Base-by-base conservation (phyloP, 306 rosid species). In the Chamaecrista fasciculata region DNA sequence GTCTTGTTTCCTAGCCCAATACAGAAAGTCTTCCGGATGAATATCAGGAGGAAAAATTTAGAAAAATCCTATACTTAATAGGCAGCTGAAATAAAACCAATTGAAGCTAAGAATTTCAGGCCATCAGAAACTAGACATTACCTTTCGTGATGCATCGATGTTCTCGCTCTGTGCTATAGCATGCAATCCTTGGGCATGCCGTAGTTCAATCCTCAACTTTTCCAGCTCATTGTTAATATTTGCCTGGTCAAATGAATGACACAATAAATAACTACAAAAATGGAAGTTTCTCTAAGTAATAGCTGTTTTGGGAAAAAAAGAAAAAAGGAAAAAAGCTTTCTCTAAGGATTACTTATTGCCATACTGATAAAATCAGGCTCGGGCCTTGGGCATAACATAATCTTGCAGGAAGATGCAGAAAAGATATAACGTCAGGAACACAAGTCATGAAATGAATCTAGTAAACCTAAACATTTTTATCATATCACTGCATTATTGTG, bases 161-260 rank as follows among this genome's bases (percentile, higher is more conserved):
- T 78, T 91, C 82, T 95, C 96, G 4, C 78, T 89, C 77, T 83
- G 95, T 72, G 92, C 97, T 66, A 91, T 62, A 11, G 97, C 96
- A 72, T 84, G 87, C 88, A 95, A 77, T 83, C 95, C 99, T 74
- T 81, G 91, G 65, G 76, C 96, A 73, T 89, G 97, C 78, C 95
- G 87, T 61, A 95, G 89, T 77, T 95, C 95, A 56, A 83, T 81
- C 83, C 97, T 91, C 75, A 95, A 82, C 85, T 87, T 89, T 74
- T 95, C 96, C 53, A 95, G 83, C 82, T 89, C 97, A 65, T 89
- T 76, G 80, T 75, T 81, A 39, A 95, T 39, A 72, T 78, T 74
- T 21, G 23, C 84, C 99, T 94, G 91, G 71, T 63, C 61, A 78
- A 14, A 70, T 52, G 78, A 71, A 60, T 47, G 51, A 66, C 58